phyloP scores from a whole-genome alignment of 257 asterid species.

The Apocynum venetum region DNA sequence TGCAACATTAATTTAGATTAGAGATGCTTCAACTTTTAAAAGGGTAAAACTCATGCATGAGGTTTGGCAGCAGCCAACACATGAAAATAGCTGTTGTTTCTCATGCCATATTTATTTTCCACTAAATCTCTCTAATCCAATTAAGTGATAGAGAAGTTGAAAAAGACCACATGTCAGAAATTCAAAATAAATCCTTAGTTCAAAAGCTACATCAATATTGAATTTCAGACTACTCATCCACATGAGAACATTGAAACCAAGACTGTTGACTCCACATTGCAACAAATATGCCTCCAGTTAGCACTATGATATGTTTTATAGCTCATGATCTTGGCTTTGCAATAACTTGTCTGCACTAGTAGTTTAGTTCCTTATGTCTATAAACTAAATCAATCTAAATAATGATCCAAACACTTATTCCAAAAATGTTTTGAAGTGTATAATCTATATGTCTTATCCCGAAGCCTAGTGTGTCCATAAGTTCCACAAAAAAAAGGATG shows the following conservation, averaged over 20 bases:
- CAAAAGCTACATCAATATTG: not conserved
- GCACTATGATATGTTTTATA: not conserved
- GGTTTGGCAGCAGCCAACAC: not conserved
- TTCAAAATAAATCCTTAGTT: not conserved
- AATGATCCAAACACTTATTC: not conserved
- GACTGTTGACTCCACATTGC: not conserved
- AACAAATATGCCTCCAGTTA: not conserved
- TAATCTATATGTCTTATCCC: too few relatives aligned
- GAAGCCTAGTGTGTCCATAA: too few relatives aligned
- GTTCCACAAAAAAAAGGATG: too few relatives aligned
- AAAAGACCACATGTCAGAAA: too few relatives aligned
- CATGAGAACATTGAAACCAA: not conserved
- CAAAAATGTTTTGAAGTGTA: too few relatives aligned
- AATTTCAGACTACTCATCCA: not conserved
- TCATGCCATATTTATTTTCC: not conserved
- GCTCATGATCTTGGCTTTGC: not conserved
- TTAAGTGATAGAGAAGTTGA: not conserved
- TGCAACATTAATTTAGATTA: conserved; percentile 22
- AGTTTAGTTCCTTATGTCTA: not conserved
- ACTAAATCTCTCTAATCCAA: not conserved
- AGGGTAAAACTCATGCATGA: not conserved
- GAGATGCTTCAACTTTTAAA: not conserved
- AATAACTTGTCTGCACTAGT: not conserved
- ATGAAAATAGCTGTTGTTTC: not conserved
- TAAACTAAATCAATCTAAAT: not conserved